These are phyloP conservation scores for Backusella psychrophila DNA, from an alignment of 192 early-diverging fungal species.

Conservation along the genomic window DNA sequence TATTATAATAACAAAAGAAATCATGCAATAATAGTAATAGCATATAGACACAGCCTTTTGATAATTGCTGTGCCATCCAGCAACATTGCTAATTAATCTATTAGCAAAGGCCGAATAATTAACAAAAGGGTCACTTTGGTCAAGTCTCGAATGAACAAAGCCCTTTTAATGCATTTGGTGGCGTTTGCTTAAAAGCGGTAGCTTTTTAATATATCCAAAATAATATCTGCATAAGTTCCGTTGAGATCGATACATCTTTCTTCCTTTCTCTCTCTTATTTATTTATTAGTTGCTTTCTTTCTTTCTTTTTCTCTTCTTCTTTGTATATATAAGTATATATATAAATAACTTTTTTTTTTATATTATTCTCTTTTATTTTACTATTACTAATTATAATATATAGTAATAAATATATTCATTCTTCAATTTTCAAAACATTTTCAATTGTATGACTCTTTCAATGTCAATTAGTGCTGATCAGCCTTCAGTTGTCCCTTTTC, in stretches of 20 bases:
- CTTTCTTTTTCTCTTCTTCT: not conserved
- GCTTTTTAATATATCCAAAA: slow-evolving; percentile 20
- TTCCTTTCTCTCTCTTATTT: not conserved
- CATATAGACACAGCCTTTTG: not conserved
- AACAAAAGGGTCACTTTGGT: slow-evolving; percentile 13
- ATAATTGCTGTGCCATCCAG: slow-evolving; percentile 10
- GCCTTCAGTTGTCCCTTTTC: slow-evolving; percentile 4
- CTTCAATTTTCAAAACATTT: not conserved
- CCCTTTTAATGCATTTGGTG: slow-evolving; percentile 2
- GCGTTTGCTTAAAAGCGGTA: slow-evolving; percentile 1
- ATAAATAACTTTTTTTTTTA: not conserved
- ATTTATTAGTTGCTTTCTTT: not conserved
- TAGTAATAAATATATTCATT: not conserved
- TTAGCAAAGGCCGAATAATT: not conserved
- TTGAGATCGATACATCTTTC: slow-evolving; percentile 1
- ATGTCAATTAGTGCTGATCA: not conserved
- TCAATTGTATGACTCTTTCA: not conserved
- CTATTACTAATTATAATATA: not conserved
- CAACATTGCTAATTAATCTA: slow-evolving; percentile 20
- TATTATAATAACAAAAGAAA: not conserved
- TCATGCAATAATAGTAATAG: not conserved
- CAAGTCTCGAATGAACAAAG: slow-evolving; percentile 4
- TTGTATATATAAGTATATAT: not conserved
- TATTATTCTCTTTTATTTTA: not conserved
- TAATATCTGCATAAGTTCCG: slow-evolving; percentile 11